Evolutionary conservation across 441 rosid species (phyloP).

Genomic region (Adansonia grandidieri): DNA sequence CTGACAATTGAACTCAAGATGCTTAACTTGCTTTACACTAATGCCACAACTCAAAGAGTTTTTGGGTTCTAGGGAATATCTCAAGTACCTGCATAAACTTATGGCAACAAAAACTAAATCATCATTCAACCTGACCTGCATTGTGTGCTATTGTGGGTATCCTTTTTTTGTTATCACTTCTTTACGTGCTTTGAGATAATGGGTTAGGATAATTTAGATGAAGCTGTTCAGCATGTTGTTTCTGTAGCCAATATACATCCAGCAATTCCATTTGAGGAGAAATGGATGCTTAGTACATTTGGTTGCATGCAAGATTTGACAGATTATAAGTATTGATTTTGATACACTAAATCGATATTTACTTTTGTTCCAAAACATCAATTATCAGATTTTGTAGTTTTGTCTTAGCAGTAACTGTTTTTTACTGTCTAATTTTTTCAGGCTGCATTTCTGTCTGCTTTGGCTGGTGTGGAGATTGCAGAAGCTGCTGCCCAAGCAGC

Average conservation of each 20-base stretch:
- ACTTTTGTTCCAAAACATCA: not conserved
- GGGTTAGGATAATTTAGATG: not conserved
- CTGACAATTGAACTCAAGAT: not conserved
- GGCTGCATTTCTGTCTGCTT: conserved; percentile 91
- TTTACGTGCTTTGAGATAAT: not conserved
- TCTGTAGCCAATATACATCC: not conserved
- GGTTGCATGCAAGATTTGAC: conserved; percentile 1
- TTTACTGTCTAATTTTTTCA: conserved; percentile 32
- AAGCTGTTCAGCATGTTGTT: not conserved
- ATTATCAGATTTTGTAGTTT: not conserved
- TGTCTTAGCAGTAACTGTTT: conserved; percentile 16
- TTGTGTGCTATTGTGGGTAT: not conserved
- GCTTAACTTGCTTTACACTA: conserved; percentile 7
- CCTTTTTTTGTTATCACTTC: not conserved
- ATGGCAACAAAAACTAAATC: not conserved
- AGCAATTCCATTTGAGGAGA: not conserved
- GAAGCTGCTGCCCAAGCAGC: conserved; percentile 90
- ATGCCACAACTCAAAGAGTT: not conserved
- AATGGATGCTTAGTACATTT: not conserved
- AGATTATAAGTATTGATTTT: not conserved
- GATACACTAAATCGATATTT: not conserved
- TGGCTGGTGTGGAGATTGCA: conserved; percentile 78
- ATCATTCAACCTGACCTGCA: not conserved
- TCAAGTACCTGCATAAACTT: conserved; percentile 2
- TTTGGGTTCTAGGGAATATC: not conserved